Conservation (phyloP, 2,329 filamentous ascomycete genomes). For the Pseudopithomyces maydicus region DNA sequence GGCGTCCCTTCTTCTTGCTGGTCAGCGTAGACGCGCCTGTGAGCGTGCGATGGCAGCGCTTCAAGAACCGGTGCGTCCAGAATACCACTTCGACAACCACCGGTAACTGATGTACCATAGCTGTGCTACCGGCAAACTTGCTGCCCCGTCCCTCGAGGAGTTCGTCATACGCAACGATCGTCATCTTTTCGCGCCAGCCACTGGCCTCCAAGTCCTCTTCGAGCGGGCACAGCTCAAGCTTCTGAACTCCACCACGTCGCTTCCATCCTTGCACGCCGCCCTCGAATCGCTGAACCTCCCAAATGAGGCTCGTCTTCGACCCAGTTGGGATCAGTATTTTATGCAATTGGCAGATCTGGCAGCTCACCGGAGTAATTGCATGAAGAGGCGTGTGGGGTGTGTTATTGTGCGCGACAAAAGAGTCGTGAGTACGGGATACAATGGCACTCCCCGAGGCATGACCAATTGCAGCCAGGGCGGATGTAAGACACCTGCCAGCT, state of each 20-base stretch:
- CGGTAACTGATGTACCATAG: constrained; percentile 32
- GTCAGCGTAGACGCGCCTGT: constrained; percentile 91
- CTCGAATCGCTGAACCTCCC: constrained; percentile 77
- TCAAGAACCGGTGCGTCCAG: constrained; percentile 58
- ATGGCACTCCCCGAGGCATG: constrained; percentile 90
- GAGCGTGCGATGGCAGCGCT: constrained; percentile 80
- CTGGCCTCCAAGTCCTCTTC: constrained; percentile 76
- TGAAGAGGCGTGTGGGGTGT: constrained; percentile 95
- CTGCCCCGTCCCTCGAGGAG: constrained; percentile 60
- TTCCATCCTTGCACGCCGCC: constrained; percentile 73
- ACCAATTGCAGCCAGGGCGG: constrained; percentile 92
- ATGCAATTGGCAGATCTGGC: constrained; percentile 95
- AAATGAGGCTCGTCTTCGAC: constrained; percentile 78
- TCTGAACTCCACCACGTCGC: constrained; percentile 78
- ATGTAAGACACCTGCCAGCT: constrained; percentile 56
- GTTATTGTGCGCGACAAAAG: constrained; percentile 85
- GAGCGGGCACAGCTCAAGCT: constrained; percentile 82
- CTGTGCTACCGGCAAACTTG: constrained; percentile 54
- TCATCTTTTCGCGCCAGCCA: constrained; percentile 71
- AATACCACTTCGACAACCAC: not conserved
- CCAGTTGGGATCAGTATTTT: constrained; percentile 96
- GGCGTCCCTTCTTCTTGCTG: constrained; percentile 90
- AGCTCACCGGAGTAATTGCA: constrained; percentile 90
- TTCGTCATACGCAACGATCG: constrained; percentile 70
- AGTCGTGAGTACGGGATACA: constrained; percentile 95